Evolutionary conservation across 176 grass and related monocot species (phyloP), one percentile per base, ranked within the genome.

Genomic region (Secale cereale): DNA sequence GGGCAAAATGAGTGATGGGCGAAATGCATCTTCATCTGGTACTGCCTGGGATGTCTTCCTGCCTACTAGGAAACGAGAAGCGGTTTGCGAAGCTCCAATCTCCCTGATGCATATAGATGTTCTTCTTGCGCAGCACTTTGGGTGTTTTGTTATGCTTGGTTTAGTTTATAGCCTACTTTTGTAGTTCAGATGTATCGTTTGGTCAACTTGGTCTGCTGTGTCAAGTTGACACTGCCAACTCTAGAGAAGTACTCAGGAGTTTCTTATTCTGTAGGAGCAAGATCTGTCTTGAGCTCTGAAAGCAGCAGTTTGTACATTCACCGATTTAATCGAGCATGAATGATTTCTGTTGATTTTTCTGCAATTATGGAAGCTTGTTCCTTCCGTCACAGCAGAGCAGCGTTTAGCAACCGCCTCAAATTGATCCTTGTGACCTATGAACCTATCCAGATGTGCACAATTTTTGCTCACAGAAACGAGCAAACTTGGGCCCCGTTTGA

Each of bases 1-100:
- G 90, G 90, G 64, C 86, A 68, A 85, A 89, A 33, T 92, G 74
- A 92, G 37, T 60, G 39, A 75, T 41, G 26, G 1, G 33, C 41
- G 57, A 29, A 57, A 59, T 39, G 35, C 67, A 19, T n/a, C 16
- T 62, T 74, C 4, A 32, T 36, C 6, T 59, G 43, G 43, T 22
- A 66, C 32, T 39, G 33, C 46, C 16, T 14, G 40, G 17, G 78
- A 78, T 50, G 40, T n/a, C 68, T 59, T 48, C 14, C 20, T 15
- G 37, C 65, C 33, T 66, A 57, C 66, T 12, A 16, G 20, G 70
- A 33, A 45, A 66, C 1, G 10, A 77, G 52, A 78, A 78, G 56
- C 12, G 4, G 14, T 59, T 27, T 30, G 65, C 61, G 71, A 65
- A 78, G 73, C 81, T 86, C 84, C 74, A 59, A 56, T 86, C 17